Evolutionary conservation across 2,329 filamentous ascomycete species (phyloP), one percentile per base, ranked within the genome.

Genomic region (Neofusicoccum cordaticola): DNA sequence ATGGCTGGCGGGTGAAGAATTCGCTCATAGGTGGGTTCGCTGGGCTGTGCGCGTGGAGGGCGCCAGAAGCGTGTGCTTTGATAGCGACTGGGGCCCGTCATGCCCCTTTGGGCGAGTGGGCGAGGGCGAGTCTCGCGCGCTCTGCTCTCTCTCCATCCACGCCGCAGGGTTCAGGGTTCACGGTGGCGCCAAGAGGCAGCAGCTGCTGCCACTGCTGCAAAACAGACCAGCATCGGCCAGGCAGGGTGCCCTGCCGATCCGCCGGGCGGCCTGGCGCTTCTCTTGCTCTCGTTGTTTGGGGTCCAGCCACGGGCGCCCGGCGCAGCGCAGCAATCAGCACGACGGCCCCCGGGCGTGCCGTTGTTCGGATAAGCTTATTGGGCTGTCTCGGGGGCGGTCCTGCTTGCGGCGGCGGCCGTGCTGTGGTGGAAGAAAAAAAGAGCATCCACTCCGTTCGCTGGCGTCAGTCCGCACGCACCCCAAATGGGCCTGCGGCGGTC

Each of bases 351-450:
- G 27, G 52, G 41, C 41, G 53, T 60, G 56, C 8, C 8, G 56
- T 19, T 47, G 56, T 60, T 47, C 31, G 56, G 56, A 60, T 60
- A 60, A 60, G 56, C 56, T 60, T 60, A 60, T 48, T 60, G 56
- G 56, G 9, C 42, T 60, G 56, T 60, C 56, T 60, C 56, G 56
- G 56, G 39, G 41, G 13, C 41, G 4, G 22, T 22, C 15, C 53
- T 58, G 22, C 17, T 56, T 56, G 9, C n/a, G 52, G 52, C 34
- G 50, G n/a, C 19, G 37, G 17, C 37, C 51, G 50, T 37, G 51
- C 39, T 34, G 53, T 27, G 22, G 39, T 45, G 19, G 39, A 11
- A 34, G 44, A n/a, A 34, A 58, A 58, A 58, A 31, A 44, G 35
- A 56, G 53, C 44, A n/a, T 22, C 53, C 53, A 58, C 53, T 35